Percentiles rank a stretch among this genome's conserved stretches.
Conservation (phyloP, 1,284 basidiomycete genomes). For the Trichosporon coremiiforme region DNA sequence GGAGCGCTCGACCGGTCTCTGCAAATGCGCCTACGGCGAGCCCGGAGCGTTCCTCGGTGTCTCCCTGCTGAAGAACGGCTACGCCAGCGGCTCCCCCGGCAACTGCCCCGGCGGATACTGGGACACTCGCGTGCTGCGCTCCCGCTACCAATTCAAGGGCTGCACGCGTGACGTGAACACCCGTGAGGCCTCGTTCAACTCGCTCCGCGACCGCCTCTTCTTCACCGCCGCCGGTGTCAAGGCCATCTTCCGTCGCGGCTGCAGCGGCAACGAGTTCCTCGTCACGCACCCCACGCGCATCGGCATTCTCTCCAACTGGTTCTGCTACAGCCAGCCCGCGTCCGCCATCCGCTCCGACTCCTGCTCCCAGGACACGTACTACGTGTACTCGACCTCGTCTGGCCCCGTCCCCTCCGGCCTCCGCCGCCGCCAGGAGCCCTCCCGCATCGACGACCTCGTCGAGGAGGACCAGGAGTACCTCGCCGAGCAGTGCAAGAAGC, state of each 20-base stretch:
- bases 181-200: neutral
- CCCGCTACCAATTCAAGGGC: conserved; percentile 10
- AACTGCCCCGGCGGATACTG: conserved; percentile 11
- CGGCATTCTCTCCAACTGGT: conserved; percentile 13
- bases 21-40: conserved; percentile 8
- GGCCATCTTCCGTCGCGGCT: neutral
- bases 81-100: neutral
- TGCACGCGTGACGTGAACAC: conserved; percentile 9
- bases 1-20: neutral
- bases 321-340: conserved; percentile 2
- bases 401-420: conserved; percentile 14
- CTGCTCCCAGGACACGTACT: conserved; percentile 6
- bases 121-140: conserved; percentile 14
- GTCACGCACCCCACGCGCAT: conserved; percentile 5
- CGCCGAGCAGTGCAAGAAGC: conserved; percentile 13
- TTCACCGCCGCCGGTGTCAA: neutral
- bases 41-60: neutral
- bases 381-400: neutral
- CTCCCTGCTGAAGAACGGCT: conserved; percentile 7
- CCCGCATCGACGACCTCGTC: neutral
- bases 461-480: conserved; percentile 11
- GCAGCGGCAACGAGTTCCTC: conserved; percentile 1
- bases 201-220: conserved; percentile 12
- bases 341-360: neutral
- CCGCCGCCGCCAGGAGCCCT: conserved; percentile 7